These are phyloP conservation scores for Penicillium sp. DNA, from an alignment of 2,329 filamentous ascomycete species.

Conservation along the genomic window DNA sequence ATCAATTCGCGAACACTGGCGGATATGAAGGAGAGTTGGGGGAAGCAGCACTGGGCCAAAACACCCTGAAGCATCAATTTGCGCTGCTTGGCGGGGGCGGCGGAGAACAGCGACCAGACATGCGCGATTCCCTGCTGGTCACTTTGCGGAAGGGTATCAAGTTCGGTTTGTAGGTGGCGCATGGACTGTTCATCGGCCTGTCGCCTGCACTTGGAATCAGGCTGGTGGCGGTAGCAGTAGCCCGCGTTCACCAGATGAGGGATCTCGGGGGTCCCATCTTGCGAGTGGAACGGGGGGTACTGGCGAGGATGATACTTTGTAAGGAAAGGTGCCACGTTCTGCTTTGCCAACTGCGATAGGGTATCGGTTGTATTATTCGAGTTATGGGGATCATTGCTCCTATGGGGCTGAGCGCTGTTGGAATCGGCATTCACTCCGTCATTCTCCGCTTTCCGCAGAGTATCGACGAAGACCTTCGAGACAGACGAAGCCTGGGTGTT, in stretches of 20 bases:
- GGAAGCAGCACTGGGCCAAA: conserved; percentile 94
- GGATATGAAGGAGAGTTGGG: conserved; percentile 88
- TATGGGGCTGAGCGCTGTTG: conserved; percentile 20
- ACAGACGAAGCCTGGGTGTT: neutral
- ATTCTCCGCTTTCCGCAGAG: neutral
- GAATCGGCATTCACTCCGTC: conserved; percentile 17
- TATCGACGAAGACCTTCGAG: neutral
- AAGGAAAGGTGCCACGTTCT: conserved; percentile 82
- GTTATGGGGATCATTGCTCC: conserved; percentile 24
- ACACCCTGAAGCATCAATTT: conserved; percentile 96
- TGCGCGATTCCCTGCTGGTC: conserved; percentile 96
- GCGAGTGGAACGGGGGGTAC: conserved; percentile 69
- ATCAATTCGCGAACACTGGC: conserved; percentile 88
- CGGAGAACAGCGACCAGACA: conserved; percentile 96
- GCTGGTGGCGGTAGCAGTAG: conserved; percentile 92
- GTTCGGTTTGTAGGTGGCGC: conserved; percentile 87
- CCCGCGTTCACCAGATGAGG: conserved; percentile 63
- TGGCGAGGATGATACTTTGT: conserved; percentile 83
- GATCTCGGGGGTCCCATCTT: conserved; percentile 35
- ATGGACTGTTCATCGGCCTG: conserved; percentile 94
- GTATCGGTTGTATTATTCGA: conserved; percentile 34
- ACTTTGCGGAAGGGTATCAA: conserved; percentile 72
- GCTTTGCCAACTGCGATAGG: conserved; percentile 61
- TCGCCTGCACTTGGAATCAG: conserved; percentile 87
- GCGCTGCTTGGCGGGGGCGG: conserved; percentile 86